A percentile compares a stretch with the other conserved stretches of the same genome.
Conservation (phyloP, 495 filamentous ascomycete genomes). For the Ramalina peruviana region DNA sequence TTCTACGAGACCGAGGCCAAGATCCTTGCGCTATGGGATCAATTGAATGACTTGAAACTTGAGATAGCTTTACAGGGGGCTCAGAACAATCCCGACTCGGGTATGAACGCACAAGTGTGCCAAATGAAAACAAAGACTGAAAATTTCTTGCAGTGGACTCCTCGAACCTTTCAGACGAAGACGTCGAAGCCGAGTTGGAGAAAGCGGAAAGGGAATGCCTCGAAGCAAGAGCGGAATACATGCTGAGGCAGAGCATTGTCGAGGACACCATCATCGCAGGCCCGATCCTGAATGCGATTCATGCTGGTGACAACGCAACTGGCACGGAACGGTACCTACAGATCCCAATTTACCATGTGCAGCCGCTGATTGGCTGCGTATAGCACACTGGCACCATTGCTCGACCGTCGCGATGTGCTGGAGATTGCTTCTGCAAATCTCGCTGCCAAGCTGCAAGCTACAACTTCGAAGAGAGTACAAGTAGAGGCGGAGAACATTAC, state of each 20-base stretch:
- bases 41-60: conserved; percentile 52
- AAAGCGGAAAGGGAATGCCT: conserved; percentile 49
- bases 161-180: conserved; percentile 22
- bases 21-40: conserved; percentile 53
- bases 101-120: no score
- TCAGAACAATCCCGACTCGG: conserved; percentile 11
- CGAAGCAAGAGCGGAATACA: conserved; percentile 53
- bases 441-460: conserved; percentile 32
- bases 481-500: conserved; percentile 42
- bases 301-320: conserved; percentile 49
- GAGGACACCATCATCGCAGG: conserved; percentile 52
- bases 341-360: not conserved
- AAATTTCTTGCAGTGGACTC: conserved; percentile 20
- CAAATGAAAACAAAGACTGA: not conserved
- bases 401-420: conserved; percentile 53
- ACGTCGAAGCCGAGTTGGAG: conserved; percentile 36
- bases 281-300: conserved; percentile 63
- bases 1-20: conserved; percentile 47
- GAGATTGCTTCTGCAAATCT: conserved; percentile 46
- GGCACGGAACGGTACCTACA: conserved; percentile 48
- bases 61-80: conserved; percentile 52
- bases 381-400: conserved; percentile 45
- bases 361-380: conserved; percentile 19
- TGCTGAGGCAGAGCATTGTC: conserved; percentile 50
- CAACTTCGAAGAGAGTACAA: conserved; percentile 33